Conservation (phyloP, 2,329 filamentous ascomycete species). For the Colletotrichum endophyticum region DNA sequence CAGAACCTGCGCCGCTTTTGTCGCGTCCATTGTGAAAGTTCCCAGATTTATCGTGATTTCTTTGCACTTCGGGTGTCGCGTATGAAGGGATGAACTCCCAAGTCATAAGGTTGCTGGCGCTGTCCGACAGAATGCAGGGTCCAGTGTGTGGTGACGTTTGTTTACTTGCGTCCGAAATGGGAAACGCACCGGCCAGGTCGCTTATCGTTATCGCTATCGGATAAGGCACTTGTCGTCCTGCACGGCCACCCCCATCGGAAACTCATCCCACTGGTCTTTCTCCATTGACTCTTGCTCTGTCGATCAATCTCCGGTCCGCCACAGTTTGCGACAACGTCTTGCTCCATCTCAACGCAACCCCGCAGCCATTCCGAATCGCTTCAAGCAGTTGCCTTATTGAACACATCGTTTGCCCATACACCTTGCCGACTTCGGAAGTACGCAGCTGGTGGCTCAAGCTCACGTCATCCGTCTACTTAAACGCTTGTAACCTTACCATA, state of each 20-base stretch:
- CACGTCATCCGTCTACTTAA: background rate
- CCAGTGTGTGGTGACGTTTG: conserved; percentile 25
- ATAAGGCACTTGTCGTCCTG: background rate
- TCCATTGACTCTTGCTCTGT: background rate
- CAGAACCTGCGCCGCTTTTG: conserved; percentile 46
- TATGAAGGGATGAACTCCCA: background rate
- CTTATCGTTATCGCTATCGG: background rate
- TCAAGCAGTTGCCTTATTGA: background rate
- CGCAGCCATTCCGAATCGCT: background rate
- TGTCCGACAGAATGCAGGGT: background rate
- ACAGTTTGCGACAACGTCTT: background rate
- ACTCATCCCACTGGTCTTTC: background rate
- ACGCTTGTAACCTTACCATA: background rate
- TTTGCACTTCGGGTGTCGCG: background rate
- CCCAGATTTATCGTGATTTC: rapidly evolving
- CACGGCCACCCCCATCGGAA: background rate
- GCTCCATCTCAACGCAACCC: background rate
- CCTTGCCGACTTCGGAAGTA: background rate
- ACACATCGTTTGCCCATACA: background rate
- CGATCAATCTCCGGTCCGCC: conserved; percentile 3
- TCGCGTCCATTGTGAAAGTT: conserved; percentile 30
- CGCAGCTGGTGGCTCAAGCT: background rate
- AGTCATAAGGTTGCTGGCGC: background rate
- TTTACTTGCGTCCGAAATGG: conserved; percentile 44
- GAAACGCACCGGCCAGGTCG: conserved; percentile 7